These are phyloP conservation scores for Amanita rimosa DNA, from an alignment of 768 basidiomycete genomes.

Conservation along the genomic window DNA sequence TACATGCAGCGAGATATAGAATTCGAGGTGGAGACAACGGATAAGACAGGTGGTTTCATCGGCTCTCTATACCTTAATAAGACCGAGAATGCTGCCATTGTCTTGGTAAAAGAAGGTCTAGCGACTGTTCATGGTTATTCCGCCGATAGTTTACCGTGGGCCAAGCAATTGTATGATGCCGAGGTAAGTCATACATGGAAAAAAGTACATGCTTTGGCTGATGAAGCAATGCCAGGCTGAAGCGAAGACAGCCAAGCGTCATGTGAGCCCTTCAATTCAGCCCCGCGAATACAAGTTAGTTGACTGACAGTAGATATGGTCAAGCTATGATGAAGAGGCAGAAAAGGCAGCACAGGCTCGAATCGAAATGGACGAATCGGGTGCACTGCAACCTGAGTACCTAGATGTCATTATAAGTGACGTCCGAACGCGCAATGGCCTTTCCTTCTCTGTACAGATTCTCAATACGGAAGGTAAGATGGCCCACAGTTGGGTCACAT, in stretches of 20 bases:
- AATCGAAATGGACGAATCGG: conserved; percentile 30
- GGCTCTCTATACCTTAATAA: conserved; percentile 80
- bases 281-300: neutral
- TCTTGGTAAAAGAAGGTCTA: conserved; percentile 78
- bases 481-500: neutral
- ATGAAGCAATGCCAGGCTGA: conserved; percentile 36
- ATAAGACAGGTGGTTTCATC: conserved; percentile 95
- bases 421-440: conserved; percentile 59
- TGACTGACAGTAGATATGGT: conserved; percentile 60
- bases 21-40: conserved; percentile 79
- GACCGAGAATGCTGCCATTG: conserved; percentile 74
- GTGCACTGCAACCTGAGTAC: conserved; percentile 70
- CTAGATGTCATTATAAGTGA: conserved; percentile 90
- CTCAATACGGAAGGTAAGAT: conserved; percentile 80
- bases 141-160: conserved; percentile 73
- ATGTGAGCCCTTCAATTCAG: conserved; percentile 38
- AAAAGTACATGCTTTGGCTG: conserved; percentile 2
- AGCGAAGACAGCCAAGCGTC: conserved; percentile 69
- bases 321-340: conserved; percentile 67
- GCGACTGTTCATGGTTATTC: conserved; percentile 85
- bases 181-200: conserved; percentile 37
- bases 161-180: conserved; percentile 69
- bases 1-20: conserved; percentile 96
- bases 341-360: conserved; percentile 40
- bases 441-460: conserved; percentile 88